These are phyloP conservation scores for Euphorbia celastroides DNA, from an alignment of 441 rosid genomes.

Conservation along the genomic window DNA sequence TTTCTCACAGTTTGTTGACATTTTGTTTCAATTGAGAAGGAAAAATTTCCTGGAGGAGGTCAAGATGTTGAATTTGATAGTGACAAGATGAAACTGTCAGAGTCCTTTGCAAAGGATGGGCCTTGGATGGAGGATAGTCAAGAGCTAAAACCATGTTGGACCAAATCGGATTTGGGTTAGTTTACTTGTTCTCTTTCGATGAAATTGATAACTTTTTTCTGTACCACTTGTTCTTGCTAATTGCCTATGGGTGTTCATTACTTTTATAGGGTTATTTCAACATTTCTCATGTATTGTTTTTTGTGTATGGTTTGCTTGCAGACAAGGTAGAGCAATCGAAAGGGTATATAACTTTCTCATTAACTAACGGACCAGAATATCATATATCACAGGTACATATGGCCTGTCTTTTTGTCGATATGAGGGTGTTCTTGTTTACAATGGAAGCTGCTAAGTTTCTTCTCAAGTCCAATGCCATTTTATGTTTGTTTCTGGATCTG, in stretches of 20 bases:
- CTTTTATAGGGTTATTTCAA: constrained; percentile 9
- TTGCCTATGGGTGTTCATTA: not conserved
- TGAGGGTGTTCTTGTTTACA: not conserved
- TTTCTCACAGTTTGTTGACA: not conserved
- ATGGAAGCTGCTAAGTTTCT: no score
- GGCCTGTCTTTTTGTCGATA: not conserved
- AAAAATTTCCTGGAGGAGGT: constrained; percentile 42
- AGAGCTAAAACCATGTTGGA: constrained; percentile 75
- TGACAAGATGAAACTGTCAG: constrained; percentile 44
- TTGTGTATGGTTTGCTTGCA: constrained; percentile 24
- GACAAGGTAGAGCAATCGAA: constrained; percentile 48
- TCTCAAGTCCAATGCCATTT: no score
- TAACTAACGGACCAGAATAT: no score
- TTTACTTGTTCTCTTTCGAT: constrained; percentile 11
- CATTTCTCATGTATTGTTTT: constrained; percentile 15
- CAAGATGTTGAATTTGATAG: constrained; percentile 49
- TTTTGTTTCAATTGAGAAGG: constrained; percentile 15
- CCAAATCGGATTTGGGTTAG: constrained; percentile 48
- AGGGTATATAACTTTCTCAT: constrained; percentile 80
- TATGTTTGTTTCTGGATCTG: no score
- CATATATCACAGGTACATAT: constrained; percentile 77
- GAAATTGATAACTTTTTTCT: not conserved
- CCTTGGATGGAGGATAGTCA: no score
- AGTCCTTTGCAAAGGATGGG: constrained; percentile 50
- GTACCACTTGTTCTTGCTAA: not conserved